Evolutionary conservation across 306 rosid genomes (phyloP), one percentile per base, ranked within the genome.

Genomic region (Dryas alaskensis): DNA sequence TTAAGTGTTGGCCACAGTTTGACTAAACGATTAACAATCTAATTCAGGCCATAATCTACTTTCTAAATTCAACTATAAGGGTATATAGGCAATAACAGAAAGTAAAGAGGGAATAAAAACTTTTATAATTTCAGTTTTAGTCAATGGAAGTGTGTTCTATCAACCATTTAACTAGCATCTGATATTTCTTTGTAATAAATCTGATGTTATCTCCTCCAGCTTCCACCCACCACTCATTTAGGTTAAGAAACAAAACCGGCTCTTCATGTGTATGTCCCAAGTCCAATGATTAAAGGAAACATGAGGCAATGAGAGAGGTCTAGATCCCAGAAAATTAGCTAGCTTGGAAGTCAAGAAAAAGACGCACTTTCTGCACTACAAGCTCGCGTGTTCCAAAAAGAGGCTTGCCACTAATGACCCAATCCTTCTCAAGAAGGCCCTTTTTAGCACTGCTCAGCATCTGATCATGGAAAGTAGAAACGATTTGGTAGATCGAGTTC

Each of bases 371-470:
- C 70, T 88, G 93, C 61, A 81, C 11, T 7, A 92, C 84, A 78
- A 88, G 78, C 73, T 95, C 98, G 0, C 82, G 86, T 43, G 88
- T 78, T 65, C 98, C 97, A 3, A 83, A 92, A 43, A 60, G 67
- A 39, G 89, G 93, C 76, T 89, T 87, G 65, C 68, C 82, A 43
- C 73, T 65, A 0, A 75, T 76, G 72, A 90, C 58, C 99, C 99
- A 95, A 65, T 94, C 92, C 79, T 90, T 94, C 80, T 94, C 99
- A 13, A 91, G 89, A 70, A 85, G 75, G 50, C 90, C 92, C 27
- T 84, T 80, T 80, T 91, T 91, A 54, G 92, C 89, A 75, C 97
- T 86, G 67, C 87, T 83, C 79, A 78, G 71, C 97, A 92, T 95
- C 74, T 92, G 98, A 58, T 82, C 89, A 31, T 95, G 89, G 82